Percentiles rank a stretch among this genome's conserved stretches.
Conservation (phyloP, 2,329 filamentous ascomycete species). For the Pyrenochaeta sp. region DNA sequence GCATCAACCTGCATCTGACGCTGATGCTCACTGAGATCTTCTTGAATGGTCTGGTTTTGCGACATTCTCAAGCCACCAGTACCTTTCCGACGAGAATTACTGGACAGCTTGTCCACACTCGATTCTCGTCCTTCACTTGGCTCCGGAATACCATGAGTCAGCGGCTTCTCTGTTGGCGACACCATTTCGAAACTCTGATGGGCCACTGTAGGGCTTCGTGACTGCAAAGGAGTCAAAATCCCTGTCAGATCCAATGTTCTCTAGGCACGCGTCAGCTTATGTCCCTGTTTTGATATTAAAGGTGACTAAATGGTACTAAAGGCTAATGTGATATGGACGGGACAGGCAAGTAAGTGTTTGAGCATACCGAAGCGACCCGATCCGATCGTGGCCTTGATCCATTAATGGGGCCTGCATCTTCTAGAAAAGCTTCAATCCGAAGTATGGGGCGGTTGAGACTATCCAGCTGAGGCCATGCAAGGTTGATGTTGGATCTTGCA, state of each 20-base stretch:
- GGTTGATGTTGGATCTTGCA: constrained; percentile 29
- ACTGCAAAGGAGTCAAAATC: constrained; percentile 34
- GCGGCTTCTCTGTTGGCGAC: constrained; percentile 9
- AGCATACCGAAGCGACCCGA: constrained; percentile 39
- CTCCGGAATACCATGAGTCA: constrained; percentile 8
- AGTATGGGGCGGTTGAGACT: constrained; percentile 33
- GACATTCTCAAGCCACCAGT: constrained; percentile 39
- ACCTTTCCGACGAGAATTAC: constrained; percentile 31
- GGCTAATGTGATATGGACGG: not conserved
- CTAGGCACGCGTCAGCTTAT: constrained; percentile 20
- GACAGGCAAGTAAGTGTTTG: not conserved
- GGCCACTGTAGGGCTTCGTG: constrained; percentile 26
- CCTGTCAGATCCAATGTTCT: constrained; percentile 34
- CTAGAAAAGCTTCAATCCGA: constrained; percentile 43
- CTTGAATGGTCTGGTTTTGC: constrained; percentile 33
- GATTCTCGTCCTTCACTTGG: constrained; percentile 6
- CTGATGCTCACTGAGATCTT: constrained; percentile 43
- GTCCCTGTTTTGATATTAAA: too few species aligned
- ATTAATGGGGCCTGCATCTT: constrained; percentile 29
- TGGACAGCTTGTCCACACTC: not conserved
- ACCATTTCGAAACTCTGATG: constrained; percentile 12
- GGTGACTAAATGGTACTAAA: too few species aligned
- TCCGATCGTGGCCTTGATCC: constrained; percentile 24
- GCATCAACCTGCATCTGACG: constrained; percentile 44
- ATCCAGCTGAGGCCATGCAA: constrained; percentile 37